Base-by-base conservation (phyloP, 805 yeast species). In the Teunomyces funiuensis region DNA sequence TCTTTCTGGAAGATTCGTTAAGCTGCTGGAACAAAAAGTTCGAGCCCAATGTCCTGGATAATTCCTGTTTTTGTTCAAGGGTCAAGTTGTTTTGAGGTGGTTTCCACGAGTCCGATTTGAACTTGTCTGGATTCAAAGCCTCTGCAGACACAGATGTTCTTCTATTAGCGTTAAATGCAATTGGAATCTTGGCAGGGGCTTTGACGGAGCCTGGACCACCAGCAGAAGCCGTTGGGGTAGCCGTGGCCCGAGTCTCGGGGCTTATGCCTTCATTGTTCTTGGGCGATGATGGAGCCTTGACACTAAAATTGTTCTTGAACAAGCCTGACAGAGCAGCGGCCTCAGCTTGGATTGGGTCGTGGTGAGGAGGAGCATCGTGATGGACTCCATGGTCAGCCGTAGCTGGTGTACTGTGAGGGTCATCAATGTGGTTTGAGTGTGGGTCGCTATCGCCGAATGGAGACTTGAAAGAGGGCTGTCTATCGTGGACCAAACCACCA, bases 81-180 rank as follows among this genome's bases (percentile, higher is more conserved):
- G 79, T 66, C 57, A 85, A 76, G 51, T 81, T 74, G 52, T 80
- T 81, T 37, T 74, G 80, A 8, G 91, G 90, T 5, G 87, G 85
- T 46, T 70, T 77, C 90, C 90, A 85, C 40, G 79, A 74, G 55
- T 80, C 85, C 25, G 78, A 73, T 41, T 72, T 71, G 55, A 85
- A 81, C 25, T 77, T 79, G 46, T 80, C 82, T 5, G 93, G 95
- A 57, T 85, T 83, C 54, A 85, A 62, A 2, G 93, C 84, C 65
- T 89, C 97, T 4, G 96, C 97, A 42, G 89, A 80, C 10, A 89
- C 97, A 15, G 95, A 84, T 3, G 89, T 85, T 69, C 97, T 81
- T 70, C 97, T 80, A 60, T 82, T 78, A 40, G 87, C 88, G 60
- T 83, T 85, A 63, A 83, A 84, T 39, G 78, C 73, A 42, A 73